Evolutionary conservation across 805 yeast species (phyloP).

Genomic region (Schwanniomyces sp.): DNA sequence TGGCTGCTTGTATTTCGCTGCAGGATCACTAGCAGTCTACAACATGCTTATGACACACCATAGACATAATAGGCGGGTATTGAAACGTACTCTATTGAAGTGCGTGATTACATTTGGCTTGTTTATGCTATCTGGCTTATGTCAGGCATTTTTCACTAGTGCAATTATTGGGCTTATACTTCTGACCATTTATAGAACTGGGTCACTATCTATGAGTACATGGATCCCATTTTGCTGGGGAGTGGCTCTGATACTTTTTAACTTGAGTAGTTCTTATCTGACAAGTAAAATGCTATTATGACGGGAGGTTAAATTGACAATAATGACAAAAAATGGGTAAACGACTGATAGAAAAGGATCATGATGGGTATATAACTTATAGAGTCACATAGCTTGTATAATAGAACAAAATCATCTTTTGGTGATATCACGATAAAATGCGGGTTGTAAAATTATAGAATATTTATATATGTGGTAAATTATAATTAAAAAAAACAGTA

Average conservation of each 20-base stretch:
- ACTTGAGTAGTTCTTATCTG: conserved; percentile 66
- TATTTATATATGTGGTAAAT: neutral
- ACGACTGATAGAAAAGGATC: neutral
- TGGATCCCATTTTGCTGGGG: conserved; percentile 94
- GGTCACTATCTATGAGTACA: conserved; percentile 83
- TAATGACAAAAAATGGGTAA: neutral
- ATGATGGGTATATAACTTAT: neutral
- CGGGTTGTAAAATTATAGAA: neutral
- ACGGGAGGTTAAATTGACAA: neutral
- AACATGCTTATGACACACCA: conserved; percentile 21
- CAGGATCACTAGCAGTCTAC: conserved; percentile 58
- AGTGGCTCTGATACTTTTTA: conserved; percentile 62
- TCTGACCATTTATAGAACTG: conserved; percentile 75
- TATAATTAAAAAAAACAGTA: neutral
- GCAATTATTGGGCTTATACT: conserved; percentile 73
- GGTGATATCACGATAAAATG: neutral
- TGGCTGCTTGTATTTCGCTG: conserved; percentile 57
- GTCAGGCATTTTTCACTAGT: conserved; percentile 71
- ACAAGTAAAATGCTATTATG: conserved; percentile 33
- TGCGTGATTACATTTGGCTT: conserved; percentile 34
- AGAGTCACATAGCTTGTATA: neutral
- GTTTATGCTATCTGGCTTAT: conserved; percentile 55
- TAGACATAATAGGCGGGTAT: conserved; percentile 12
- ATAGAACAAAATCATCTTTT: neutral
- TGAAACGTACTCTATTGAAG: conserved; percentile 3